A percentile compares a stretch with the other conserved stretches of the same genome.
Evolutionary conservation across 805 yeast genomes (phyloP).

Genomic region (Limtongia smithiae): DNA sequence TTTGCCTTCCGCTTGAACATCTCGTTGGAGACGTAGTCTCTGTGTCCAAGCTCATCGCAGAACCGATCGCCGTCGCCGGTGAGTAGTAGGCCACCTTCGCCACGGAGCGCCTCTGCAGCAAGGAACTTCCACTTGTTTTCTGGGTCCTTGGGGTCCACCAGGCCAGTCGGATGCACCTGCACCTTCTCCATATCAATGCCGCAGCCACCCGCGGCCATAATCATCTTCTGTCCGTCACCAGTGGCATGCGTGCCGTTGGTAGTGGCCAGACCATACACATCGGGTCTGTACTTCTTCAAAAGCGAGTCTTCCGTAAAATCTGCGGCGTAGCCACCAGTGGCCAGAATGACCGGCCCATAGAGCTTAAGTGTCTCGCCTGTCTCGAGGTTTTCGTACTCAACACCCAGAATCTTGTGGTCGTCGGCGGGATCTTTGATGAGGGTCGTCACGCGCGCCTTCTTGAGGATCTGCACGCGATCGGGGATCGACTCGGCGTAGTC

Average conservation of each 20-base stretch:
- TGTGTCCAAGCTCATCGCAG: slow-evolving; percentile 57
- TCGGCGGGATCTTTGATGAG: slow-evolving; percentile 40
- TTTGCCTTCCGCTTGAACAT: slow-evolving; percentile 49
- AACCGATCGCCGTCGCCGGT: slow-evolving; percentile 53
- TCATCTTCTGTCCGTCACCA: slow-evolving; percentile 59
- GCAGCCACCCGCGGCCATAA: slow-evolving; percentile 46
- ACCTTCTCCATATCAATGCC: slow-evolving; percentile 63
- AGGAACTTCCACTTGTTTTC: slow-evolving; percentile 49
- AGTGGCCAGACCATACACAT: slow-evolving; percentile 52
- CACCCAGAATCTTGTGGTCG: slow-evolving; percentile 40
- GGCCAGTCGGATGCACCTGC: slow-evolving; percentile 67
- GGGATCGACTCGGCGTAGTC: slow-evolving; percentile 45
- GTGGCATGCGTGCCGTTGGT: slow-evolving; percentile 62
- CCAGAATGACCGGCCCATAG: slow-evolving; percentile 56
- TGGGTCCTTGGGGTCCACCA: slow-evolving; percentile 54
- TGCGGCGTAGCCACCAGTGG: slow-evolving; percentile 68
- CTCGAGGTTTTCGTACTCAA: slow-evolving; percentile 40
- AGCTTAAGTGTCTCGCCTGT: slow-evolving; percentile 34
- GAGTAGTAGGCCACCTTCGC: slow-evolving; percentile 61
- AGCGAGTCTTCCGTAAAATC: slow-evolving; percentile 52
- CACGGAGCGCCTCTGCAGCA: slow-evolving; percentile 65
- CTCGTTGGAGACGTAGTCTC: slow-evolving; percentile 59
- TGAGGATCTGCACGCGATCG: slow-evolving; percentile 41
- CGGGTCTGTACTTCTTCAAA: slow-evolving; percentile 55
- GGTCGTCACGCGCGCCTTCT: slow-evolving; percentile 45